A percentile compares a stretch with the other conserved stretches of the same genome.
Evolutionary conservation across 2,329 filamentous ascomycete genomes (phyloP).

Genomic region (Nothomitra cinnamomea): DNA sequence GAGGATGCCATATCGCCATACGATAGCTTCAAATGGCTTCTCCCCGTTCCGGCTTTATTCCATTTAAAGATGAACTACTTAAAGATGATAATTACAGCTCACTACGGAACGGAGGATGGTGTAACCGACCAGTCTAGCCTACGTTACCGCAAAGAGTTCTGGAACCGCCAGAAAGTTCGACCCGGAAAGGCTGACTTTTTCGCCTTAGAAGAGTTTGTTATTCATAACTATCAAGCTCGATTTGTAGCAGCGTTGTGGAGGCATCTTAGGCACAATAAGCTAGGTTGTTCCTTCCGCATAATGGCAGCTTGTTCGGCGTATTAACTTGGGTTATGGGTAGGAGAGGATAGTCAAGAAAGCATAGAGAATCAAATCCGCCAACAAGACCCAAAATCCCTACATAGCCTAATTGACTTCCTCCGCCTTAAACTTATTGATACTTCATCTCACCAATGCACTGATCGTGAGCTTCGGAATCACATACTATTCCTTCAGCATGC

Average conservation of each 20-base stretch:
- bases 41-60: neutral
- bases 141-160: neutral
- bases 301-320: neutral
- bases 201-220: neutral
- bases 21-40: neutral
- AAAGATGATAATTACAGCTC: constrained; percentile 1
- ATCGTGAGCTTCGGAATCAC: neutral
- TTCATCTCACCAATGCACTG: neutral
- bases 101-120: neutral
- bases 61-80: neutral
- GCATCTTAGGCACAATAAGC: neutral
- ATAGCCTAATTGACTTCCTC: neutral
- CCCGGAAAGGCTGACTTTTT: neutral
- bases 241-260: neutral
- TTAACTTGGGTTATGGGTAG: neutral
- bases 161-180: neutral
- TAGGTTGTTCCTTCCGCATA: neutral
- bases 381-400: neutral
- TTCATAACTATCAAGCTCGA: neutral
- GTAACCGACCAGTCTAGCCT: neutral
- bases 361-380: neutral
- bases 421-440: neutral
- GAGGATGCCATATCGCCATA: neutral
- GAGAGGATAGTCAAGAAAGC: neutral
- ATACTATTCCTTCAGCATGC: neutral